A percentile compares a stretch with the other conserved stretches of the same genome.
phyloP scores from a whole-genome alignment of 1,139 yeast species.

The Candida sanyaensis region DNA sequence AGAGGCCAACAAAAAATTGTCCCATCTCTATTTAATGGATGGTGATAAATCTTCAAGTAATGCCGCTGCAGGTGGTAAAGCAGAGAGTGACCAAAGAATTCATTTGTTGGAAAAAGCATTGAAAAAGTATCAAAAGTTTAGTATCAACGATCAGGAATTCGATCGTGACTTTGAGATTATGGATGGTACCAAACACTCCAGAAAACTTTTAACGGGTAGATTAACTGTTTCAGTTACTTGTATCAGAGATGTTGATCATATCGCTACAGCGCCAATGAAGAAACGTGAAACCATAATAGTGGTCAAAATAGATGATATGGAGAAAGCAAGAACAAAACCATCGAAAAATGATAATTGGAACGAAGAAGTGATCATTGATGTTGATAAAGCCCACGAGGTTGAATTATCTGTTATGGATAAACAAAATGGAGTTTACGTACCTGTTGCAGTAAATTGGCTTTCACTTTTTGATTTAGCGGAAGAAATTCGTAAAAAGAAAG shows the following conservation, averaged over 20 bases:
- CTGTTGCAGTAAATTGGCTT: constrained; percentile 95
- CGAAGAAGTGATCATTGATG: constrained; percentile 77
- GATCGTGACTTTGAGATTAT: constrained; percentile 64
- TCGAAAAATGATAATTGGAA: constrained; percentile 82
- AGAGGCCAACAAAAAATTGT: constrained; percentile 88
- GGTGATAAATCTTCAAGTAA: constrained; percentile 85
- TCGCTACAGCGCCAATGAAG: constrained; percentile 76
- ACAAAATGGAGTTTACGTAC: constrained; percentile 62
- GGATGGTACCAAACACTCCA: constrained; percentile 67
- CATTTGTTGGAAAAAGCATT: constrained; percentile 80
- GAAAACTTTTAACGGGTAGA: constrained; percentile 83
- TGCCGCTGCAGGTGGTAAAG: constrained; percentile 85
- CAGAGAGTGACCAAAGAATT: constrained; percentile 84
- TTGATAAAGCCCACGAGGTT: constrained; percentile 89
- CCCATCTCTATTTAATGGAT: constrained; percentile 81
- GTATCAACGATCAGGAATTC: constrained; percentile 67
- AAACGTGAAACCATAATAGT: constrained; percentile 77
- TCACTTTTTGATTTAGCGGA: constrained; percentile 88
- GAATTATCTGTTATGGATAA: constrained; percentile 88
- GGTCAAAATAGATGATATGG: constrained; percentile 84
- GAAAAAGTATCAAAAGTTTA: constrained; percentile 87
- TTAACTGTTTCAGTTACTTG: constrained; percentile 71
- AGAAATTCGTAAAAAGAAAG: constrained; percentile 88
- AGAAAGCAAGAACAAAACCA: constrained; percentile 71
- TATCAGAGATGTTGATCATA: constrained; percentile 88